phyloP scores from a whole-genome alignment of 73 alveolate species.

The Paramecium octaurelia region DNA sequence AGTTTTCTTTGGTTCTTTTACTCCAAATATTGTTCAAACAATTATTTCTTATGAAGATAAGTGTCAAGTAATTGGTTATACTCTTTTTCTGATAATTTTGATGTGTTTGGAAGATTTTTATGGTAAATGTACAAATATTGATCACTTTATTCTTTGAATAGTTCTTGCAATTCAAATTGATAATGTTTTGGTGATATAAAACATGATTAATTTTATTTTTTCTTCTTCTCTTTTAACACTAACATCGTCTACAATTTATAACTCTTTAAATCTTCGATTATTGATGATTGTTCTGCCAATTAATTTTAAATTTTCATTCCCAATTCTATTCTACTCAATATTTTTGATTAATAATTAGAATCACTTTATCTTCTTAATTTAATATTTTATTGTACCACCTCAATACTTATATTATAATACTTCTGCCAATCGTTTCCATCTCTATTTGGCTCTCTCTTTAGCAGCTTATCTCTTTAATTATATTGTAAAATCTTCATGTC shows the following conservation, averaged over 20 bases:
- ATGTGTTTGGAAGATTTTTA: neutral
- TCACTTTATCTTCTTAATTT: neutral
- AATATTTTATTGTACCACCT: neutral
- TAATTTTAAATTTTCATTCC: neutral
- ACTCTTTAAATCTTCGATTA: neutral
- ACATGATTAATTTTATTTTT: neutral
- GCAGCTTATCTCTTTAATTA: neutral
- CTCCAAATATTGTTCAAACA: neutral
- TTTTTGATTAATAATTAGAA: neutral
- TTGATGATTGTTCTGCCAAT: neutral
- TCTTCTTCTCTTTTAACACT: neutral
- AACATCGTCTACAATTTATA: neutral
- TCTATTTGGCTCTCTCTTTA: neutral
- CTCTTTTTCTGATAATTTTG: neutral
- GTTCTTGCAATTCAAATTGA: neutral
- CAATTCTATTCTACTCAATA: neutral
- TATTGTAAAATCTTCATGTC: neutral
- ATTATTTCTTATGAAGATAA: neutral
- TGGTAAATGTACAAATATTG: neutral
- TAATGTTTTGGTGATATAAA: slow-evolving; percentile 1
- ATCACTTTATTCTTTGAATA: neutral
- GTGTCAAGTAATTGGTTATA: neutral
- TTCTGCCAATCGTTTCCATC: neutral
- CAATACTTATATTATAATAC: neutral
- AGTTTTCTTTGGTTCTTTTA: neutral